Evolutionary conservation across 345 rosid species (phyloP).

Genomic region (Salix caprea): DNA sequence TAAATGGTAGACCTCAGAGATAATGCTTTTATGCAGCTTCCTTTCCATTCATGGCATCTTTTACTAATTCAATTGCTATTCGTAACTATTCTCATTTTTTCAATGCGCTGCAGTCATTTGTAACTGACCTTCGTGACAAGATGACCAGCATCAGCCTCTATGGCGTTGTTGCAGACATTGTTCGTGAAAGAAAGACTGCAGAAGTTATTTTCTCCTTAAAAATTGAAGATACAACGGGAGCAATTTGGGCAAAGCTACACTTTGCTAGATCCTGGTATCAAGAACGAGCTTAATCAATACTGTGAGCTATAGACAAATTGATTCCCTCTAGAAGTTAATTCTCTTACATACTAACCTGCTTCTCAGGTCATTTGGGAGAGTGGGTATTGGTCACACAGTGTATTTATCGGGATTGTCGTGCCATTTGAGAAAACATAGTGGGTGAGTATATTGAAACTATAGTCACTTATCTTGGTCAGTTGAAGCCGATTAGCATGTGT

Average conservation of each 20-base stretch:
- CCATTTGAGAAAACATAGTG: constrained; percentile 40
- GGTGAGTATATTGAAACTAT: constrained; percentile 36
- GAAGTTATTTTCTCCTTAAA: constrained; percentile 54
- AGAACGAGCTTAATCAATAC: background rate
- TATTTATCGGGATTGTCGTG: constrained; percentile 78
- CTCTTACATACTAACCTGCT: background rate
- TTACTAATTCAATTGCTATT: background rate
- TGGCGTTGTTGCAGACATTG: constrained; percentile 56
- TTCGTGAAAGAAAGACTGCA: constrained; percentile 37
- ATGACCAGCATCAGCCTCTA: constrained; percentile 82
- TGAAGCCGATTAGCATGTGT: background rate
- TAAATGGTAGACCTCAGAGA: background rate
- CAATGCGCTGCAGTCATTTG: constrained; percentile 59
- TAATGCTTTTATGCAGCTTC: background rate
- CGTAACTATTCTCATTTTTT: constrained; percentile 27
- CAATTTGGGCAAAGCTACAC: constrained; percentile 69
- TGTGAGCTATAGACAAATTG: background rate
- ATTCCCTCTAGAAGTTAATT: background rate
- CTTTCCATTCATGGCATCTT: background rate
- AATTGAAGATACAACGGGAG: constrained; percentile 69
- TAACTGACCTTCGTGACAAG: constrained; percentile 65
- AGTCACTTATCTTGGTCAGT: background rate
- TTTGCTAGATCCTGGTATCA: constrained; percentile 65
- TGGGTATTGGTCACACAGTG: constrained; percentile 67
- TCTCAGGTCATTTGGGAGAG: constrained; percentile 81